Evolutionary conservation across 2,329 filamentous ascomycete species (phyloP).

Genomic region (Cladosporium sp.): DNA sequence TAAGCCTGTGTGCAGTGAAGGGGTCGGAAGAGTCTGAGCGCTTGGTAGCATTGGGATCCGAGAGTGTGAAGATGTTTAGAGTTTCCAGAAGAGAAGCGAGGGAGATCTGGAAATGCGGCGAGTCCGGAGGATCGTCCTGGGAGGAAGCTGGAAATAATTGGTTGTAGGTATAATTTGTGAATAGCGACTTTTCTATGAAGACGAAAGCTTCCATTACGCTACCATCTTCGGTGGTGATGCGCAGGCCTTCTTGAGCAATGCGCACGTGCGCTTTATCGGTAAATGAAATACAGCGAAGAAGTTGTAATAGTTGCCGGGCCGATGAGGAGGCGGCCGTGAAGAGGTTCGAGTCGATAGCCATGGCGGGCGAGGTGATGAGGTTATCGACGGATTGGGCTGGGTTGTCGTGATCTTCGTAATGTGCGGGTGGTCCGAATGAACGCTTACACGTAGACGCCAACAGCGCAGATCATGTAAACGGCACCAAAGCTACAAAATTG

Average conservation of each 20-base stretch:
- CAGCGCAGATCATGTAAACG: slow-evolving; percentile 98
- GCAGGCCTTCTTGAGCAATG: slow-evolving; percentile 80
- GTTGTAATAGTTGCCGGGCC: slow-evolving; percentile 69
- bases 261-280: slow-evolving; percentile 65
- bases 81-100: slow-evolving; percentile 87
- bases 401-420: slow-evolving; percentile 39
- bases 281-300: slow-evolving; percentile 64
- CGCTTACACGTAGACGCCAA: slow-evolving; percentile 90
- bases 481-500: slow-evolving; percentile 71
- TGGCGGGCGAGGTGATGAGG: slow-evolving; percentile 65
- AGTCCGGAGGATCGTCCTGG: slow-evolving; percentile 43
- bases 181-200: slow-evolving; percentile 85
- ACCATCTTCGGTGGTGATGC: slow-evolving; percentile 84
- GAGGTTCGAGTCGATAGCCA: slow-evolving; percentile 51
- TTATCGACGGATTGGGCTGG: slow-evolving; percentile 75
- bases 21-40: slow-evolving; percentile 39
- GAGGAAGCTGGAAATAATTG: slow-evolving; percentile 40
- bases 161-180: slow-evolving; percentile 79
- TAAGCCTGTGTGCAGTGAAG: slow-evolving; percentile 39
- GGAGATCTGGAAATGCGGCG: slow-evolving; percentile 81
- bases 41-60: slow-evolving; percentile 41
- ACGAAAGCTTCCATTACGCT: slow-evolving; percentile 86
- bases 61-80: slow-evolving; percentile 86
- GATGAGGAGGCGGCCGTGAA: slow-evolving; percentile 77
- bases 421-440: background rate